Conservation (phyloP, 1,139 yeast genomes). For the Candida tropicalis region DNA sequence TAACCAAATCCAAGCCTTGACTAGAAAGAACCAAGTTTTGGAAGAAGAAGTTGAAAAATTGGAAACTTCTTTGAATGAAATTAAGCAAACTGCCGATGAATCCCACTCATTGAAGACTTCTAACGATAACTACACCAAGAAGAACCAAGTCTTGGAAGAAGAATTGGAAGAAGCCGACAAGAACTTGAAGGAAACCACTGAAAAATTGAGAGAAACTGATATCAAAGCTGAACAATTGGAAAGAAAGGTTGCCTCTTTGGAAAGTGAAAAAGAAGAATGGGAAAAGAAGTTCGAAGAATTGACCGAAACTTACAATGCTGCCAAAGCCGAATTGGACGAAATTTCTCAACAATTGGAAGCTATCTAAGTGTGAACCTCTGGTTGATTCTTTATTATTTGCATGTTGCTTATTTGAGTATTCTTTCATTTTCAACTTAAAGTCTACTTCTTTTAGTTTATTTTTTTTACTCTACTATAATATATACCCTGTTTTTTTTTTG, state of each 20-base stretch:
- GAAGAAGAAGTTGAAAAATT: conserved; percentile 91
- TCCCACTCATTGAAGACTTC: conserved; percentile 86
- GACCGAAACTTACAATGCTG: conserved; percentile 74
- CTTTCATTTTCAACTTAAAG: background rate
- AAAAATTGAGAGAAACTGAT: conserved; percentile 93
- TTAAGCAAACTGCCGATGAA: conserved; percentile 90
- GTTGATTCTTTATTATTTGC: background rate
- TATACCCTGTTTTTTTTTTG: background rate
- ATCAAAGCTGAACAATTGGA: conserved; percentile 96
- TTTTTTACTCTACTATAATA: background rate
- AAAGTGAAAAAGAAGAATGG: conserved; percentile 88
- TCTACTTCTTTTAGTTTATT: background rate
- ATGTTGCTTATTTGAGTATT: background rate
- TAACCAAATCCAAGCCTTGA: conserved; percentile 89
- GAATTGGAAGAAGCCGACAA: conserved; percentile 92
- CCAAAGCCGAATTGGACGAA: conserved; percentile 91
- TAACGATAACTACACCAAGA: conserved; percentile 89
- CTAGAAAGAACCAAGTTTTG: conserved; percentile 87
- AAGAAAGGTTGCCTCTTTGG: conserved; percentile 90
- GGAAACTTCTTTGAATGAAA: conserved; percentile 76
- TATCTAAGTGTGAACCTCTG: conserved; percentile 43
- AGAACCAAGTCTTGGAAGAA: conserved; percentile 89
- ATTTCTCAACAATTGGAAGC: conserved; percentile 92
- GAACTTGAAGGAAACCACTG: conserved; percentile 91
- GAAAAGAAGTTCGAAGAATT: conserved; percentile 92